phyloP scores from a whole-genome alignment of 2,329 filamentous ascomycete genomes.

The Aureobasidium leucospermi region DNA sequence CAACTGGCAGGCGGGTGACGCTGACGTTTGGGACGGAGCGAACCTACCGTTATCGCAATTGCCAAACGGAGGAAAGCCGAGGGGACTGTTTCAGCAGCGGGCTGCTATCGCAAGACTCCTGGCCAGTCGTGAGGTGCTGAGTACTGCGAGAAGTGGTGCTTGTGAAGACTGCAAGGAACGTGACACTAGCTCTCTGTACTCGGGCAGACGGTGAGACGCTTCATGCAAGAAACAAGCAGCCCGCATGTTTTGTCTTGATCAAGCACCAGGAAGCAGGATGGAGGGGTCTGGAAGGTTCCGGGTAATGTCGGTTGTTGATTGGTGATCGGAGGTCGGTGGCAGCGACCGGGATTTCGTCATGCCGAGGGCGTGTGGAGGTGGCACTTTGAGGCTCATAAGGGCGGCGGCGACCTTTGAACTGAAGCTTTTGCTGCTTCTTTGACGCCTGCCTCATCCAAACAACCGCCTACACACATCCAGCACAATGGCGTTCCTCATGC shows the following conservation, averaged over 20 bases:
- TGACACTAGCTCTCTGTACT: background rate
- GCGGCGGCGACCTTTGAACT: background rate
- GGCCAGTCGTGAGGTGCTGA: background rate
- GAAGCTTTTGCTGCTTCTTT: background rate
- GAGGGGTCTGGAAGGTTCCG: slow-evolving; percentile 12
- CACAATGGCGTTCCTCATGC: slow-evolving; percentile 57
- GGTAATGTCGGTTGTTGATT: background rate
- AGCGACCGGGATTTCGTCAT: slow-evolving; percentile 4
- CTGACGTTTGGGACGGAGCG: background rate
- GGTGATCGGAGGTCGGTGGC: background rate
- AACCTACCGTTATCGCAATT: slow-evolving; percentile 5
- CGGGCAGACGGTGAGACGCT: background rate
- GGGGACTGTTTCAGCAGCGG: slow-evolving; percentile 2
- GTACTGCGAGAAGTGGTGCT: background rate
- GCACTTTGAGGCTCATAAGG: background rate
- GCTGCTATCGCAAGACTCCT: background rate
- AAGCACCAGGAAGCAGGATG: background rate
- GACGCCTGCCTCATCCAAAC: background rate
- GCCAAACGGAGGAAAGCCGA: background rate
- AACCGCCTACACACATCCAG: background rate
- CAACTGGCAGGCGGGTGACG: background rate
- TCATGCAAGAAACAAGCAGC: background rate
- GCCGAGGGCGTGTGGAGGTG: background rate
- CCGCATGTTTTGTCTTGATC: too few relatives aligned
- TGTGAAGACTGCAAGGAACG: background rate